Percentiles rank a stretch among this genome's conserved stretches.
phyloP scores from a whole-genome alignment of 345 rosid genomes.

The Euclidium syriacum region DNA sequence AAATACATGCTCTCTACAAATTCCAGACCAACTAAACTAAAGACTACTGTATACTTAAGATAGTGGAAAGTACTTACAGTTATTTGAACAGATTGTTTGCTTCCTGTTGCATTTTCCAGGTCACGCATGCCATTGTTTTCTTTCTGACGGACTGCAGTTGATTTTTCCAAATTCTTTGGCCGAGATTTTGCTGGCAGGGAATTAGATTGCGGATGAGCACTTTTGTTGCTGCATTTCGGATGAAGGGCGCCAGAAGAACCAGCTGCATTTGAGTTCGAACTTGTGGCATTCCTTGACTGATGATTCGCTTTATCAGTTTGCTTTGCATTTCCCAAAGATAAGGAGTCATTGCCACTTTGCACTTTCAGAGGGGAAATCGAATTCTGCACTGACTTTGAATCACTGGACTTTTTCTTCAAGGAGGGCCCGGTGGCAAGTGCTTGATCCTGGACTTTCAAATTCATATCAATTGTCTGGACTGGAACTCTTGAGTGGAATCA shows the following conservation, averaged over 20 bases:
- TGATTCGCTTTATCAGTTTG: conserved; percentile 47
- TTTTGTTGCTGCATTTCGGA: conserved; percentile 48
- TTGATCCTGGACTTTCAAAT: conserved; percentile 42
- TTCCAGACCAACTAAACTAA: not conserved
- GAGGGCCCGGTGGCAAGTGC: conserved; percentile 36
- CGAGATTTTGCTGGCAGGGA: conserved; percentile 44
- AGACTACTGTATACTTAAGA: not conserved
- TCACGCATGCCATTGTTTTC: conserved; percentile 52
- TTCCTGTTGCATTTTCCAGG: conserved; percentile 53
- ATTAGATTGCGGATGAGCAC: conserved; percentile 38
- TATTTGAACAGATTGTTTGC: conserved; percentile 38
- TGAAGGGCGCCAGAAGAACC: conserved; percentile 38
- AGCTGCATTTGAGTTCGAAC: conserved; percentile 49
- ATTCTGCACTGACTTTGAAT: conserved; percentile 38
- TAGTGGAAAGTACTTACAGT: conserved; percentile 40
- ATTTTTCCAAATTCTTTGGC: conserved; percentile 6
- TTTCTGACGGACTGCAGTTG: conserved; percentile 37
- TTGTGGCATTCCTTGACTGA: conserved; percentile 37
- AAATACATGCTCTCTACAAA: not conserved
- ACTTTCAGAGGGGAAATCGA: conserved; percentile 36
- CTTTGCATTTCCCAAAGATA: conserved; percentile 39
- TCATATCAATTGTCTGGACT: conserved; percentile 31
- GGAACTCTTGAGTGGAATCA: conserved; percentile 32
- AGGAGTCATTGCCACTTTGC: conserved; percentile 41
- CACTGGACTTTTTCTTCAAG: conserved; percentile 50